Base-by-base conservation (phyloP, 352 stramenopile genomes). In the Plasmopara muralis region DNA sequence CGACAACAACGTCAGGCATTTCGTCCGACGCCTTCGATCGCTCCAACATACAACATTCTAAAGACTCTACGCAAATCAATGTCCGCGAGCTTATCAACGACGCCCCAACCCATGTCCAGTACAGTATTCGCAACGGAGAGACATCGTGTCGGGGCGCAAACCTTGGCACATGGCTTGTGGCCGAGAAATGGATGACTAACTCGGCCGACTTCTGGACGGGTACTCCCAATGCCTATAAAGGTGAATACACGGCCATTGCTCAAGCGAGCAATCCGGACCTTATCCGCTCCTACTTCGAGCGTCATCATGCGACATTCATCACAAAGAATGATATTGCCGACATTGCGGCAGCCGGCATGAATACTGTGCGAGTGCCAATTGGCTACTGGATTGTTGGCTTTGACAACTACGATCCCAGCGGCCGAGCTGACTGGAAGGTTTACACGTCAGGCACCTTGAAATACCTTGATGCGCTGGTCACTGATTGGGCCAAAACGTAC, bases 311-410 rank as follows among this genome's bases (percentile, higher is more conserved):
- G n/a, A 77, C 60, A 2, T 92, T 81, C 45, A 87, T 89, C 66
- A 89, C 70, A 0, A 76, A 92, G 47, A 47, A 53, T 14, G 78
- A 89, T 18, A 87, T 92, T 45, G 55, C 52, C 8, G 63, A 56
- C 14, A 89, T 92, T 43, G 72, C 69, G 0, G 56, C 48, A 2
- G 58, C 70, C 12, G 74, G 78, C 0, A 62, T 92, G 56, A 89
- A 92, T 61, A 89, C 77, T 4, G 78, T 92, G 34, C 78, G 78
- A 9, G 77, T 92, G 18, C 81, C 81, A 0, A 62, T 92, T 3
- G 82, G 82, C n/a, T 89, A 87, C 64, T 92, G 77, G 78, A 89
- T 92, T 64, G 50, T 72, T 0, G 75, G 75, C 45, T 86, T 77
- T 43, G 71, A 87, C 62, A 20, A 77, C 37, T 34, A 85, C 49